phyloP scores from a whole-genome alignment of 1,284 basidiomycete genomes.

The Rhodotorula sp. region DNA sequence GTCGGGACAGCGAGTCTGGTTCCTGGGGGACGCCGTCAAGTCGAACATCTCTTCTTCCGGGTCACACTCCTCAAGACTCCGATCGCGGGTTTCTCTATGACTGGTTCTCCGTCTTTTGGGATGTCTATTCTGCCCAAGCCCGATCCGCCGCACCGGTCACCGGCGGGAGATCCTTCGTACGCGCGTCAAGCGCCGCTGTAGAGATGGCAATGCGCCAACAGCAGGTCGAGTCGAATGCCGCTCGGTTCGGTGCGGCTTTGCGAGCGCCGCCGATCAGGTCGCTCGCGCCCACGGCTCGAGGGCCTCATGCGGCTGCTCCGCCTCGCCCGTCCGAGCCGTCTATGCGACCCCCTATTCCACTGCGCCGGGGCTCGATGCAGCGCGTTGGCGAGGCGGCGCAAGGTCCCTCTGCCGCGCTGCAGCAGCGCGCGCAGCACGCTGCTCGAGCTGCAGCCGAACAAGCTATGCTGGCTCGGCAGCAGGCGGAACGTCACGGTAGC shows the following conservation, averaged over 20 bases:
- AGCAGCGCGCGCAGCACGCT: no score
- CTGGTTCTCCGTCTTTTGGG: constrained; percentile 42
- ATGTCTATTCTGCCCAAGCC: constrained; percentile 23
- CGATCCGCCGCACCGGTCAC: neutral
- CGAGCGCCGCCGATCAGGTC: neutral
- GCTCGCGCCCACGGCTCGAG: neutral
- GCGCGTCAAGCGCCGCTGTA: neutral
- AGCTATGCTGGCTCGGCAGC: no score
- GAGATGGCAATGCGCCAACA: neutral
- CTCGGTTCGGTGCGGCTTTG: constrained; percentile 10
- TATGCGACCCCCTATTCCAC: no score
- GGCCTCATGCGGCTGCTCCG: neutral
- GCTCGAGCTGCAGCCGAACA: no score
- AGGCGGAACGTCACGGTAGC: no score
- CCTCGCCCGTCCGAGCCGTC: no score
- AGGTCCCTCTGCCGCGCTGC: no score
- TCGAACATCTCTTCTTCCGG: neutral
- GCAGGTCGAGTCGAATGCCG: constrained; percentile 14
- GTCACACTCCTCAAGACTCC: neutral
- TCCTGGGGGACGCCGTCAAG: neutral
- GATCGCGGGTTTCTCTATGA: constrained; percentile 8
- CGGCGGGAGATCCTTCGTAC: no score
- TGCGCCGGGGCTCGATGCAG: no score
- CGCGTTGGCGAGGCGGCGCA: no score
- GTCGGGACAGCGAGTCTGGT: neutral